Percentiles rank a stretch among this genome's conserved stretches.
phyloP scores from a whole-genome alignment of 495 filamentous ascomycete genomes.

The Penicillium egyptiacum region DNA sequence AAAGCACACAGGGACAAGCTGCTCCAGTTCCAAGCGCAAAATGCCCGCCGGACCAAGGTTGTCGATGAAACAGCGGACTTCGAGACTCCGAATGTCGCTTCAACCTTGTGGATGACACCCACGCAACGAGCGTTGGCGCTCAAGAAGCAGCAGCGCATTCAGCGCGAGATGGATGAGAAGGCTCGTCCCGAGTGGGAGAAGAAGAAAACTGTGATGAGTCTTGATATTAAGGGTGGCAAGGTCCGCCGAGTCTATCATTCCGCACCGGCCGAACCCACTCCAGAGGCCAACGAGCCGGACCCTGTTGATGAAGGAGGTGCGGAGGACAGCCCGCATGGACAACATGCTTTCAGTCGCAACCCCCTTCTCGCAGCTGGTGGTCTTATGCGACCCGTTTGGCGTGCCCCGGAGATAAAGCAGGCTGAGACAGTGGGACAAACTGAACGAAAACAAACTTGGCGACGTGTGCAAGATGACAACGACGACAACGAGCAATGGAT shows the following conservation, averaged over 20 bases:
- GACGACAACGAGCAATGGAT: conserved; percentile 93
- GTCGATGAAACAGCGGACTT: conserved; percentile 94
- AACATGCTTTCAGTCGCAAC: conserved; percentile 77
- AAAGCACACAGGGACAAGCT: conserved; percentile 79
- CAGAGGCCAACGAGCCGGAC: conserved; percentile 39
- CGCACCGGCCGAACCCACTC: conserved; percentile 30
- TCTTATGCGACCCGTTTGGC: conserved; percentile 78
- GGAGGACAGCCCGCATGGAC: conserved; percentile 24
- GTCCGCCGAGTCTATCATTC: conserved; percentile 70
- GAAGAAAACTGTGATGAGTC: conserved; percentile 78
- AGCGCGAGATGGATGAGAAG: conserved; percentile 88
- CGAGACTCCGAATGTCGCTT: conserved; percentile 66
- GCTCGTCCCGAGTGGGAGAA: conserved; percentile 92
- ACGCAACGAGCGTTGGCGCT: conserved; percentile 83
- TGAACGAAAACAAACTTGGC: conserved; percentile 63
- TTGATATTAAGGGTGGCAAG: conserved; percentile 77
- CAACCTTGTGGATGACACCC: conserved; percentile 84
- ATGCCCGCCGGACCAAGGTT: conserved; percentile 82
- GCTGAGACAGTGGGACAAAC: conserved; percentile 37
- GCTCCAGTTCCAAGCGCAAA: conserved; percentile 81
- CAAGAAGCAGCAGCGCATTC: conserved; percentile 84
- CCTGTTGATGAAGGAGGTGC: conserved; percentile 36
- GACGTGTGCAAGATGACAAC: conserved; percentile 86
- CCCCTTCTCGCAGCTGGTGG: conserved; percentile 69
- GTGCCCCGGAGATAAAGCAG: conserved; percentile 49